Percentiles rank a stretch among this genome's conserved stretches.
Evolutionary conservation across 2,329 filamentous ascomycete genomes (phyloP).

Genomic region (Triangularia verruculosa): DNA sequence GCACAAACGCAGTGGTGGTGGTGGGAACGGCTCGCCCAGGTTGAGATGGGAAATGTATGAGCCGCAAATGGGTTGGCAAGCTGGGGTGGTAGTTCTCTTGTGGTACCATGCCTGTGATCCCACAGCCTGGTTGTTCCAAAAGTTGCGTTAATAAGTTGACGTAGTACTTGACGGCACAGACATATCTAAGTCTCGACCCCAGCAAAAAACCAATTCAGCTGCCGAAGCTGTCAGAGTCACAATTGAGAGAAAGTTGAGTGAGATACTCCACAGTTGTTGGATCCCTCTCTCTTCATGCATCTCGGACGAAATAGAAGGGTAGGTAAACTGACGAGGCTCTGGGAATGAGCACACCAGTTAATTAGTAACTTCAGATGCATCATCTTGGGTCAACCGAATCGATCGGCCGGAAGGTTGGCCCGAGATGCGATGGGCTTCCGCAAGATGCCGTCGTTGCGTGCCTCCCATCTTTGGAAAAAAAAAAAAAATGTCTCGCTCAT

Average conservation of each 20-base stretch:
- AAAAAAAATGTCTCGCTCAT: not conserved
- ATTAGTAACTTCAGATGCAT: conserved; percentile 1
- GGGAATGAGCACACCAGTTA: not conserved
- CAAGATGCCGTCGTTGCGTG: not conserved
- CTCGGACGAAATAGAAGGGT: not conserved
- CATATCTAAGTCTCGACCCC: not conserved
- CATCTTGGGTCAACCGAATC: not conserved
- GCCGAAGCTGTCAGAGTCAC: not conserved
- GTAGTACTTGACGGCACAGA: not conserved
- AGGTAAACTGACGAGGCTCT: not conserved
- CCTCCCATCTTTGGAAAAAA: not conserved
- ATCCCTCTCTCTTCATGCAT: not conserved
- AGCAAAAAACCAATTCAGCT: not conserved
- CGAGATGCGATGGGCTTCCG: conserved; percentile 8
- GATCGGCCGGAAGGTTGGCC: conserved; percentile 20
- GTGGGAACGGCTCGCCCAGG: not conserved
- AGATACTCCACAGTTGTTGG: not conserved
- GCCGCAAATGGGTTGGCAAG: not conserved
- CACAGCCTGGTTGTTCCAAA: not conserved
- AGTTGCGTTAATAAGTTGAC: not conserved
- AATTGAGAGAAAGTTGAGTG: not conserved
- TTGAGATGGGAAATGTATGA: not conserved
- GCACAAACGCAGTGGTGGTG: not conserved
- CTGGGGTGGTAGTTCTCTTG: not conserved
- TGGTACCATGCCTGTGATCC: not conserved